Evolutionary conservation across 106 monocot species (phyloP).

Genomic region (Acanthochlamys bracteata): DNA sequence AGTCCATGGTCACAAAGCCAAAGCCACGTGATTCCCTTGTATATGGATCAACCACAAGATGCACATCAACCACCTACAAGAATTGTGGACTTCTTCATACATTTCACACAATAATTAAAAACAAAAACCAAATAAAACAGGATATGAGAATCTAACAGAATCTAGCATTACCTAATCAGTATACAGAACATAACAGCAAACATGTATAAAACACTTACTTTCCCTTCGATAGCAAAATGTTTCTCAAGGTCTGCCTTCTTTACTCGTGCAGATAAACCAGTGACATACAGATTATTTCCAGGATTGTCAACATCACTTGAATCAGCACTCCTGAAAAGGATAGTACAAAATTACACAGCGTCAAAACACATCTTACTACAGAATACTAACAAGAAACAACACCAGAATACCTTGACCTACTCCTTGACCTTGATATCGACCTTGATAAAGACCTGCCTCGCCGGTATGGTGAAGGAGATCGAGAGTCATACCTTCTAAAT

Average conservation of each 20-base stretch:
- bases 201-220: constrained; percentile 21
- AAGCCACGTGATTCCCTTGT: constrained; percentile 87
- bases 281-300: constrained; percentile 80
- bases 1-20: constrained; percentile 83
- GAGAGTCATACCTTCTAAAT: constrained; percentile 6
- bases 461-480: constrained; percentile 15
- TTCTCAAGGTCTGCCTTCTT: constrained; percentile 40
- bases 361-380: no score
- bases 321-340: constrained; percentile 22
- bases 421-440: constrained; percentile 29
- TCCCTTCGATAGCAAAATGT: constrained; percentile 56
- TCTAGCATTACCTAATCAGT: not conserved
- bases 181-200: not conserved
- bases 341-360: not conserved
- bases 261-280: constrained; percentile 49
- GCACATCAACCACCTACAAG: constrained; percentile 76
- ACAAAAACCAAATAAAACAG: not conserved
- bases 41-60: constrained; percentile 70
- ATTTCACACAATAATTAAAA: no score
- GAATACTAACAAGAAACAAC: not conserved
- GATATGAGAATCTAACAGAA: not conserved
- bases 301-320: constrained; percentile 54
- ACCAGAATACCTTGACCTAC: constrained; percentile 24
- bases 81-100: no score
- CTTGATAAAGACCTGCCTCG: constrained; percentile 22